phyloP scores from a whole-genome alignment of 495 filamentous ascomycete species.

The Gamarada debralockiae region DNA sequence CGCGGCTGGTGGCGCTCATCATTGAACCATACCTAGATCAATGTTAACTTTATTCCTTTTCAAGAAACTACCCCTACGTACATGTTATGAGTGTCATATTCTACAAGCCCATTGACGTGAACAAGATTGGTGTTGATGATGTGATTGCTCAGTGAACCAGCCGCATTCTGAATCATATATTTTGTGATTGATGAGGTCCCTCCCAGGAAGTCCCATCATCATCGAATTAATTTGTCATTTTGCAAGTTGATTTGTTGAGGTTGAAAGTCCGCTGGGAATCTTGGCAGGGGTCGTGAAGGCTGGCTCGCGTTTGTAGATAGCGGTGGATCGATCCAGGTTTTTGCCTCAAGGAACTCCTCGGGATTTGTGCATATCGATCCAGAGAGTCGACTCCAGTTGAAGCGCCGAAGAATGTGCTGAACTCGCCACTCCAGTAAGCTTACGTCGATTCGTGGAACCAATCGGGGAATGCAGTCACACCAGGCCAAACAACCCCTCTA shows the following conservation, averaged over 20 bases:
- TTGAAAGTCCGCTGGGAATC: conserved; percentile 68
- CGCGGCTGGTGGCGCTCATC: conserved; percentile 63
- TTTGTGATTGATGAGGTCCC: conserved; percentile 65
- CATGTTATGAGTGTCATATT: conserved; percentile 50
- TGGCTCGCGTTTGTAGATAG: background rate
- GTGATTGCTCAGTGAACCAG: conserved; percentile 39
- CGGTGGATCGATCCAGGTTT: background rate
- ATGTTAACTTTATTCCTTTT: background rate
- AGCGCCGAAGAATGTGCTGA: conserved; percentile 61
- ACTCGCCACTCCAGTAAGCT: conserved; percentile 70
- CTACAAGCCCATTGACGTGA: conserved; percentile 62
- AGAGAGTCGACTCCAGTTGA: conserved; percentile 67
- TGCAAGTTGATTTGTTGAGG: no score
- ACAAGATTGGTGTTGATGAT: conserved; percentile 72
- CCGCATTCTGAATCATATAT: conserved; percentile 66
- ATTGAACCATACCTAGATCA: background rate
- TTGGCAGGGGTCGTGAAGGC: conserved; percentile 53
- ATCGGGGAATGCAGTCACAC: conserved; percentile 76
- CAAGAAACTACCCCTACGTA: background rate
- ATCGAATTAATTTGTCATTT: background rate
- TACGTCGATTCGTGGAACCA: conserved; percentile 70
- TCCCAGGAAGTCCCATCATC: conserved; percentile 44
- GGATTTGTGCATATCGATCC: conserved; percentile 86
- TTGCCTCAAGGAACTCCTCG: conserved; percentile 46
- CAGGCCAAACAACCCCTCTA: conserved; percentile 81